phyloP scores from a whole-genome alignment of 768 basidiomycete genomes.

The Roridomyces roridus region DNA sequence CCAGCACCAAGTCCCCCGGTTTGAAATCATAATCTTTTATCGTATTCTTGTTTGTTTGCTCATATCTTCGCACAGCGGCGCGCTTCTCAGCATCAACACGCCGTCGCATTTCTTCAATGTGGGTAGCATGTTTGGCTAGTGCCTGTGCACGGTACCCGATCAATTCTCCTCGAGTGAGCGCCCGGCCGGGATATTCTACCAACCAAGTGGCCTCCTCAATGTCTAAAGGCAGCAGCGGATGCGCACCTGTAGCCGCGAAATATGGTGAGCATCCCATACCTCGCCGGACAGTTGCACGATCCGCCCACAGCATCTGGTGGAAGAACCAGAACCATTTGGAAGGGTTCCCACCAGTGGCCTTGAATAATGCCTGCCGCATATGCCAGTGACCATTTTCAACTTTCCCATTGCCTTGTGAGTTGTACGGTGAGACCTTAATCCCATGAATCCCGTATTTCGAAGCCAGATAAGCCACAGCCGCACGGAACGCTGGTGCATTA shows the following conservation, averaged over 20 bases:
- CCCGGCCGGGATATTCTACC: conserved; percentile 22
- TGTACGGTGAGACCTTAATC: conserved; percentile 48
- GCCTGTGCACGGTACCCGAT: conserved; percentile 27
- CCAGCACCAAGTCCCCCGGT: conserved; percentile 32
- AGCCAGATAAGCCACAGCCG: conserved; percentile 23
- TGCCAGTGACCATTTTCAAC: conserved; percentile 40
- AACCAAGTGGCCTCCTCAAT: conserved; percentile 34
- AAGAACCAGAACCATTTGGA: conserved; percentile 37
- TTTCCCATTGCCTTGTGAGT: conserved; percentile 46
- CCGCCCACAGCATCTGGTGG: too few relatives aligned
- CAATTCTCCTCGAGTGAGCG: conserved; percentile 26
- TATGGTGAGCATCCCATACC: conserved; percentile 35
- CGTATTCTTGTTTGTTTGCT: not conserved
- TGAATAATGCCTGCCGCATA: conserved; percentile 29
- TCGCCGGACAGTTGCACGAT: conserved; percentile 31
- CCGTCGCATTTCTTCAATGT: conserved; percentile 1
- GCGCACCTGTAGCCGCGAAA: conserved; percentile 36
- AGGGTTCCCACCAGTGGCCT: conserved; percentile 30
- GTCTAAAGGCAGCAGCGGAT: conserved; percentile 37
- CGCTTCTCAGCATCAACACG: not conserved
- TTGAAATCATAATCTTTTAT: conserved; percentile 36
- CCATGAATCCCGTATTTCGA: conserved; percentile 41
- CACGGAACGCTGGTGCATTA: conserved; percentile 37
- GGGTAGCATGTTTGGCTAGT: conserved; percentile 26
- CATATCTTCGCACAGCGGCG: not conserved